Evolutionary conservation across 2,329 filamentous ascomycete species (phyloP), one percentile per base, ranked within the genome.

Genomic region (Chaetothyriales sp.): DNA sequence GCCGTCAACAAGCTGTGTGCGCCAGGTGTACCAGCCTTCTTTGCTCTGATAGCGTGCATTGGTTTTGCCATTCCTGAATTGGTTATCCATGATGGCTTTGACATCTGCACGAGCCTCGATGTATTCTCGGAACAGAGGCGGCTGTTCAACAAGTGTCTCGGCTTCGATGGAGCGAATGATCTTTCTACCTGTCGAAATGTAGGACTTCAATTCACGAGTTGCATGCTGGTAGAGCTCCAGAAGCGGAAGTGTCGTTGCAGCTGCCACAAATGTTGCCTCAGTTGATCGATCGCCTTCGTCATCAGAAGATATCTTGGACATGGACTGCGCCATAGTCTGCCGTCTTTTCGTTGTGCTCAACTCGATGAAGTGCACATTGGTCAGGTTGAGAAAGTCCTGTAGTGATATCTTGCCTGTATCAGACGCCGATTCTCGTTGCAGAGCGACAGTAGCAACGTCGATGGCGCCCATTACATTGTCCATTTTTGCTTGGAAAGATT

Each of bases 11-110:
- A 97, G 77, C 62, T 92, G 90, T 76, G 86, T 90, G 43, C 92
- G 83, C 92, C 92, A 98, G 63, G 90, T 85, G 66, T 98, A 98
- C 92, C 92, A 98, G 73, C 92, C 89, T 52, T 87, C 88, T 65
- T 95, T 95, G 70, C 90, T 95, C 49, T 89, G 74, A 13, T 95
- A 76, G 22, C 92, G 80, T 15, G 90, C 88, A 66, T 94, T 86
- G 0, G 88, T 89, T 72, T 95, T 97, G 67, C 95, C 85, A 63
- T 97, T 95, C 67, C 94, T 92, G 74, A 98, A 92, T 65, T 97
- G 89, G 58, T 86, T 92, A 70, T 98, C 90, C 83, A 98, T 94
- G 49, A 94, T 76, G 2, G 80, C 70, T 63, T 86, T 89, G 64
- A 94, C 82, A 56, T 94, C 87, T 0, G 88, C 80, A 0, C 86